phyloP scores from a whole-genome alignment of 257 asterid species.

The Nicotiana undulata region DNA sequence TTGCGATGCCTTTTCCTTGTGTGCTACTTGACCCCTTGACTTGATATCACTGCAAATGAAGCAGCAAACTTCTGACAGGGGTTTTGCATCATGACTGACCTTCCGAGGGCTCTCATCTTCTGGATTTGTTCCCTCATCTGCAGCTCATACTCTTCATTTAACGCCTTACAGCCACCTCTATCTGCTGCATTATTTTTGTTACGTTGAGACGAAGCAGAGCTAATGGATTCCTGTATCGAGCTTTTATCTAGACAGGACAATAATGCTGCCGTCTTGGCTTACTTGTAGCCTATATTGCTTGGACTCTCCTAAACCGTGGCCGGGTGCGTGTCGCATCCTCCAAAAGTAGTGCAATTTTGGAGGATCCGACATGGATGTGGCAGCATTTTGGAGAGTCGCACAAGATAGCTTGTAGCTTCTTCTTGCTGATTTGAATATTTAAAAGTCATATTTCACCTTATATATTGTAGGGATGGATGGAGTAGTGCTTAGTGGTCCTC shows the following conservation, averaged over 20 bases:
- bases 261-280: background rate
- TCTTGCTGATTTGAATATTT: background rate
- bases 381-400: too few relatives aligned
- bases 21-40: background rate
- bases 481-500: background rate
- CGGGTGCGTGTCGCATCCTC: too few relatives aligned
- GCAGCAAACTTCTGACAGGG: background rate
- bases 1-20: background rate
- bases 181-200: background rate
- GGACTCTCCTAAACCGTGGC: too few relatives aligned
- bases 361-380: too few relatives aligned
- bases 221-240: background rate
- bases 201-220: background rate
- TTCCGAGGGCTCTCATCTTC: background rate
- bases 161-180: background rate
- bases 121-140: background rate
- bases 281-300: background rate
- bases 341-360: too few relatives aligned
- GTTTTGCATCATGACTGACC: background rate
- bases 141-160: background rate
- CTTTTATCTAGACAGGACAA: background rate
- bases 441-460: background rate
- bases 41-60: background rate
- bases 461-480: background rate
- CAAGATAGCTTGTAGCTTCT: background rate